Conservation (phyloP, 2,329 filamentous ascomycete genomes). For the Thielaviopsis populi region DNA sequence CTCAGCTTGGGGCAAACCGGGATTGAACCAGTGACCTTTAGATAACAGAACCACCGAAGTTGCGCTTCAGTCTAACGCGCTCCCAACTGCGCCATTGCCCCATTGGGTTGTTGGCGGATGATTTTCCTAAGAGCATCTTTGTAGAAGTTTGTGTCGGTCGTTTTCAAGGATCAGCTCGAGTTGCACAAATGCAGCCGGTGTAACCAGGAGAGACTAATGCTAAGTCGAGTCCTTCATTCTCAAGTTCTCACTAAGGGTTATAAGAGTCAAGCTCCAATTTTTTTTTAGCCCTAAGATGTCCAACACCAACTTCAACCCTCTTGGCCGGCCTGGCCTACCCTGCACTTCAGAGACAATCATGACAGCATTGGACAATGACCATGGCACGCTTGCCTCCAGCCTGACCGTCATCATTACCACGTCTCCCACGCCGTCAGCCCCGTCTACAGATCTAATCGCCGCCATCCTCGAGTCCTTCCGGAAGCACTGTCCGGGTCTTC, state of each 20-base stretch:
- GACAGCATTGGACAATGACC: neutral
- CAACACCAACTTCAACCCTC: neutral
- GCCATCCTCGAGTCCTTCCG: slow-evolving; percentile 33
- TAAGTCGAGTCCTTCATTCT: neutral
- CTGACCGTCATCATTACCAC: slow-evolving; percentile 35
- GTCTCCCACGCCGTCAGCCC: slow-evolving; percentile 39
- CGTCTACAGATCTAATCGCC: slow-evolving; percentile 36
- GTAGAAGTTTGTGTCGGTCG: too few species aligned
- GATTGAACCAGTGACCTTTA: too few species aligned
- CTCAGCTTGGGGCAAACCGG: too few species aligned
- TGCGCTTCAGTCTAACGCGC: too few species aligned
- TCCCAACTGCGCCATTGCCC: too few species aligned
- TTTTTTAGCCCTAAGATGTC: neutral
- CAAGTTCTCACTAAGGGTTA: neutral
- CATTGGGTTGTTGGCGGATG: too few species aligned
- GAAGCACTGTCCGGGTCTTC: slow-evolving; percentile 28
- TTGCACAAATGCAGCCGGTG: too few species aligned
- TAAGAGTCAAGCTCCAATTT: neutral
- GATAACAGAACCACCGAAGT: too few species aligned
- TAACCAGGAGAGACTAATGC: neutral
- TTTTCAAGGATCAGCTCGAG: too few species aligned
- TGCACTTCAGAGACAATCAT: neutral
- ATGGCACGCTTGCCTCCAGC: neutral
- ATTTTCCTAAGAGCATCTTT: too few species aligned
- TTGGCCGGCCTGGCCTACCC: neutral